Evolutionary conservation across 345 rosid genomes (phyloP).

Genomic region (Populus euphratica): DNA sequence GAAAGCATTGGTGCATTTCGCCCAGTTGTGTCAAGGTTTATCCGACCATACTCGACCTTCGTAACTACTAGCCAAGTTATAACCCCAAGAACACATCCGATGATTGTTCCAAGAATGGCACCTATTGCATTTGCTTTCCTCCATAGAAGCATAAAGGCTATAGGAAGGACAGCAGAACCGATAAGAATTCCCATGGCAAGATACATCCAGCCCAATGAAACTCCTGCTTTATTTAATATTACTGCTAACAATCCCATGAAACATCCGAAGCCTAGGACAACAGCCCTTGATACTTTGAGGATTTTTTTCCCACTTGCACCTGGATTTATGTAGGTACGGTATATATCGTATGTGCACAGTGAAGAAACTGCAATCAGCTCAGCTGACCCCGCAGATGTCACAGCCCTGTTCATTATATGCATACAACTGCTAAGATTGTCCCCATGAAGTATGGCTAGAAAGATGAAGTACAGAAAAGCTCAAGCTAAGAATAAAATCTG

Average conservation of each 20-base stretch:
- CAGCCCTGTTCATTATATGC: conserved; percentile 56
- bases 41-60: conserved; percentile 52
- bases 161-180: conserved; percentile 89
- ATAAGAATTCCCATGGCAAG: conserved; percentile 87
- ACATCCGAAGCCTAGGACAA: conserved; percentile 79
- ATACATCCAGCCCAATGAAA: conserved; percentile 96
- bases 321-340: conserved; percentile 84
- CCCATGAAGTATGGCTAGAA: not conserved
- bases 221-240: conserved; percentile 75
- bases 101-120: conserved; percentile 62
- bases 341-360: conserved; percentile 78
- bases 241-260: conserved; percentile 96
- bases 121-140: conserved; percentile 81
- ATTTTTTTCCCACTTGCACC: conserved; percentile 67
- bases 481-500: not conserved
- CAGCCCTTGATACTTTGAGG: conserved; percentile 63
- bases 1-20: conserved; percentile 85
- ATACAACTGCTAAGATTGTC: not conserved
- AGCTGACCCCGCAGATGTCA: conserved; percentile 89
- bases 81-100: conserved; percentile 73
- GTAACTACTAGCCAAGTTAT: conserved; percentile 68
- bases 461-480: not conserved
- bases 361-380: conserved; percentile 94
- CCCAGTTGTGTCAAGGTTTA: conserved; percentile 73
- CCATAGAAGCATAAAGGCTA: conserved; percentile 92